A percentile compares a stretch with the other conserved stretches of the same genome.
Conservation (phyloP, 2,329 filamentous ascomycete species). For the Raffaelea albimanens region DNA sequence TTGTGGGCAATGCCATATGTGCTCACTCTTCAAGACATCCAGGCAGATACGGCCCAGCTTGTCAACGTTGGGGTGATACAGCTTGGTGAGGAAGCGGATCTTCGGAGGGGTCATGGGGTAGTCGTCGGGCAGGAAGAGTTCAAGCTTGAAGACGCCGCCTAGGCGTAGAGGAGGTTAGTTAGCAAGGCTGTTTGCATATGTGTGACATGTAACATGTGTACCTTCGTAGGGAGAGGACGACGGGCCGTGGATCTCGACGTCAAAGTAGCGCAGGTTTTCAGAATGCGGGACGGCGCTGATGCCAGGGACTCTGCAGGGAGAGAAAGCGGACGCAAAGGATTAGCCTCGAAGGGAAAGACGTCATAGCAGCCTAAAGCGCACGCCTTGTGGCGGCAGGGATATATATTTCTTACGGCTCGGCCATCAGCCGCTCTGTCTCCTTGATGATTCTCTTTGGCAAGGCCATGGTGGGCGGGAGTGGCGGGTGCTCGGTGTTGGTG, state of each 20-base stretch:
- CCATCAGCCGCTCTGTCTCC: conserved; percentile 94
- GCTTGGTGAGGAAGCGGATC: conserved; percentile 97
- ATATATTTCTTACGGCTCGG: conserved; percentile 66
- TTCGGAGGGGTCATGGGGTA: conserved; percentile 99
- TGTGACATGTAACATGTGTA: conserved; percentile 29
- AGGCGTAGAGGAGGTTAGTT: background rate
- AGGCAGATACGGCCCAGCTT: conserved; percentile 94
- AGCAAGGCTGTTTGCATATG: background rate
- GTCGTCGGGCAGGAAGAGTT: conserved; percentile 95
- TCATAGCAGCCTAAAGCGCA: background rate
- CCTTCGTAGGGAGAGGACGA: conserved; percentile 92
- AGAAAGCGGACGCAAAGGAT: background rate
- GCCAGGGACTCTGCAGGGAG: conserved; percentile 67
- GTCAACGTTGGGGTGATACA: conserved; percentile 98
- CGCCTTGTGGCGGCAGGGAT: too few species aligned
- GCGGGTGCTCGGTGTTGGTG: background rate
- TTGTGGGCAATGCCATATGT: too few species aligned
- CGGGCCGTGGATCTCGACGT: conserved; percentile 91
- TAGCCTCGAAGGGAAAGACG: conserved; percentile 1
- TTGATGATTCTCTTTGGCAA: conserved; percentile 96
- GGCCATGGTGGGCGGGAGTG: conserved; percentile 41
- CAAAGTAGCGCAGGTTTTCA: conserved; percentile 96
- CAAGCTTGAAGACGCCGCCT: conserved; percentile 87
- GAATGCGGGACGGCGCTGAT: conserved; percentile 95
- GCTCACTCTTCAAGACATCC: conserved; percentile 88